Base-by-base conservation (phyloP, 345 rosid species). In the Clarkia xantiana region DNA sequence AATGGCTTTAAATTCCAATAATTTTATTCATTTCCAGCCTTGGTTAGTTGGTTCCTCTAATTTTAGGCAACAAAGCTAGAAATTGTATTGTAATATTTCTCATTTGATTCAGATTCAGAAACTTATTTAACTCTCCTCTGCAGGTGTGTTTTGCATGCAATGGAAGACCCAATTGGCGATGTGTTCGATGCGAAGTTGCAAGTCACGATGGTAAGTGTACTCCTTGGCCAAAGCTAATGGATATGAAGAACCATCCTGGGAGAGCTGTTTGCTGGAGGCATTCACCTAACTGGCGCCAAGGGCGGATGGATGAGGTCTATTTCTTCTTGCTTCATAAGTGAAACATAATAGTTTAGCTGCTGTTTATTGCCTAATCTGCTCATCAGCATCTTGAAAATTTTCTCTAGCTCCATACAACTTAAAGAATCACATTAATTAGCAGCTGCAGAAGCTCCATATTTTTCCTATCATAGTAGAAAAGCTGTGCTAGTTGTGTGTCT, bases 201-300 rank as follows among this genome's bases (percentile, higher is more conserved):
- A 79, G 86, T 11, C 97, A 90, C 41, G 74, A 73, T 29, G 36
- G 36, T 69, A 77, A 72, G 60, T 86, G 91, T 53, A 75, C 91
- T 41, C 80, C 97, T 3, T 90, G 97, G 97, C 66, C 81, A 3
- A 67, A 70, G 57, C 72, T 77, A 57, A 56, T 73, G 74, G 82
- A 61, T 70, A 40, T 90, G 54, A 61, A 62, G 63, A 67, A 64
- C 55, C 82, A 66, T 60, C 80, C 73, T 8, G 81, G 91, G 49
- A 66, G 49, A 64, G 93, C 76, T 42, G 52, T 90, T 67, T 90
- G 98, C 63, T 90, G 98, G 98, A 76, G 94, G 72, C 98, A 90
- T 71, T 76, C 76, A 54, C 45, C 76, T 65, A 45, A 82, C 50
- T 82, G 95, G 95, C 73, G 69, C 36, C 36, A 29, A 29, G 36